These are phyloP conservation scores for Calonectria multiphialidica DNA, from an alignment of 2,329 filamentous ascomycete species.

Conservation along the genomic window DNA sequence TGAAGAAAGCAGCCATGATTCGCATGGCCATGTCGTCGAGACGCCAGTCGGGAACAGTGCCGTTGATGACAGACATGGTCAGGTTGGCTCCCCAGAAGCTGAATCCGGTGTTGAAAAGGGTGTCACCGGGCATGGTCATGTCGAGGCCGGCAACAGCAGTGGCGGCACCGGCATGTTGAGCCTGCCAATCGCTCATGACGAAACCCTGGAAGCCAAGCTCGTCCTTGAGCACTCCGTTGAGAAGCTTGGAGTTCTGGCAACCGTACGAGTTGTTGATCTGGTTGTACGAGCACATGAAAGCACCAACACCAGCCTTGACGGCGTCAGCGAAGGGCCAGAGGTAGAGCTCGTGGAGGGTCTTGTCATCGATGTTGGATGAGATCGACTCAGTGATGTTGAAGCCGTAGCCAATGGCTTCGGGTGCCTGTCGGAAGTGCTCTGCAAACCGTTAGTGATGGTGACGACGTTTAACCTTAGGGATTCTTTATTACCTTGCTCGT, in stretches of 20 bases:
- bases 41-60: slow-evolving; percentile 87
- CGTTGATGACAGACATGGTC: slow-evolving; percentile 89
- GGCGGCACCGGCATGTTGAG: slow-evolving; percentile 77
- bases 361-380: slow-evolving; percentile 76
- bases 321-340: slow-evolving; percentile 84
- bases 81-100: slow-evolving; percentile 90
- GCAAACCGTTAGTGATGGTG: slow-evolving; percentile 10
- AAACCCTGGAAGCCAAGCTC: slow-evolving; percentile 87
- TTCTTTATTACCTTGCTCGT: slow-evolving; percentile 71
- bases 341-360: slow-evolving; percentile 81
- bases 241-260: slow-evolving; percentile 82
- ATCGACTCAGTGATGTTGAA: slow-evolving; percentile 71
- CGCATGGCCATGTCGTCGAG: slow-evolving; percentile 93
- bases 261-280: slow-evolving; percentile 84
- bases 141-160: slow-evolving; percentile 81
- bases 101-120: slow-evolving; percentile 76
- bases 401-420: slow-evolving; percentile 65
- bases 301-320: slow-evolving; percentile 73
- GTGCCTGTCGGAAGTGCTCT: slow-evolving; percentile 78
- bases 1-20: slow-evolving; percentile 79
- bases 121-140: slow-evolving; percentile 92
- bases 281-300: slow-evolving; percentile 78
- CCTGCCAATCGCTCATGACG: slow-evolving; percentile 84
- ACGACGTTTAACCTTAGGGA: rapidly evolving
- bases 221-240: slow-evolving; percentile 82